Evolutionary conservation across 768 basidiomycete genomes (phyloP).

Genomic region (Tricholoma sp.): DNA sequence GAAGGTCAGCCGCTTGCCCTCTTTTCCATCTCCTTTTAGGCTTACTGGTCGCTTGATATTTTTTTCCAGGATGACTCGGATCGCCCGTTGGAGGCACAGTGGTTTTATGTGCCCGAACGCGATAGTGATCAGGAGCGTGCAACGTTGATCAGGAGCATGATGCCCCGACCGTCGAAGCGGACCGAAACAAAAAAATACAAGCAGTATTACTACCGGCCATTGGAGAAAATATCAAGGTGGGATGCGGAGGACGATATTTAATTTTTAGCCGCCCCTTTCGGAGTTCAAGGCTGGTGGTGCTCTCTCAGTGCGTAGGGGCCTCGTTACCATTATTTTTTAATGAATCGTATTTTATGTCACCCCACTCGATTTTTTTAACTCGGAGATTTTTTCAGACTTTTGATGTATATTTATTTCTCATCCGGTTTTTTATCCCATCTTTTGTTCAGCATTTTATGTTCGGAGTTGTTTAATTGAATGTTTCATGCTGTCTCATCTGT

Average conservation of each 20-base stretch:
- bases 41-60: not conserved
- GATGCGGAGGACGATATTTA: constrained; percentile 64
- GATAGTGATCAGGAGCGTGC: constrained; percentile 73
- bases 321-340: not conserved
- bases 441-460: no score
- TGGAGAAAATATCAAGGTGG: constrained; percentile 70
- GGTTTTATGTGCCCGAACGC: constrained; percentile 73
- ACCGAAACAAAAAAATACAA: constrained; percentile 80
- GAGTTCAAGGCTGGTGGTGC: not conserved
- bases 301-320: not conserved
- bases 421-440: no score
- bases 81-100: constrained; percentile 53
- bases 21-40: constrained; percentile 2
- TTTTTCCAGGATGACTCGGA: constrained; percentile 41
- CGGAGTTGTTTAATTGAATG: no score
- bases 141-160: constrained; percentile 58
- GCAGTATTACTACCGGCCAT: constrained; percentile 77
- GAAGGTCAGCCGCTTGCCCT: constrained; percentile 34
- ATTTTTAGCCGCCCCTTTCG: not conserved
- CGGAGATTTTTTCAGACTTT: not conserved
- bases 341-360: not conserved
- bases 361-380: not conserved
- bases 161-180: constrained; percentile 71
- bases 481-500: no score
- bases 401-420: not conserved